Conservation (phyloP, 2,329 filamentous ascomycete genomes). For the Cladorrhinum sp. region DNA sequence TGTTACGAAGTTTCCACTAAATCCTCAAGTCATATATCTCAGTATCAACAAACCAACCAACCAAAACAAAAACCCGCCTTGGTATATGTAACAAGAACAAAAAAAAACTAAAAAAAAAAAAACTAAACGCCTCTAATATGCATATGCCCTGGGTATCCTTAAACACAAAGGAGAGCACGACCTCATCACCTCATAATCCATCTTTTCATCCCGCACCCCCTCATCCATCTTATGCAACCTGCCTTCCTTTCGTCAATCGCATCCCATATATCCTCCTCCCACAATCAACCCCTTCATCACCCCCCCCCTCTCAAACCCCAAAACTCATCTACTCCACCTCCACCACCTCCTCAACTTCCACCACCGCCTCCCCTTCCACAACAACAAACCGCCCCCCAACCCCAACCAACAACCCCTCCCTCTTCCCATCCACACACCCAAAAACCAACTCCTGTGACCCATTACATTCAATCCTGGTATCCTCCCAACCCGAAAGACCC, state of each 20-base stretch:
- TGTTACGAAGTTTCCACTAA: no score
- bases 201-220: background rate
- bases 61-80: no score
- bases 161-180: background rate
- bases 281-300: no score
- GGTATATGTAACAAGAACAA: no score
- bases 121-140: no score
- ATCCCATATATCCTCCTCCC: background rate
- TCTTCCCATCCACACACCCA: background rate
- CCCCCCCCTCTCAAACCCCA: no score
- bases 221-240: background rate
- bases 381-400: conserved; percentile 17
- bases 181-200: background rate
- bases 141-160: background rate
- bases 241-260: background rate
- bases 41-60: no score
- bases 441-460: background rate
- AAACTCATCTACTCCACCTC: no score
- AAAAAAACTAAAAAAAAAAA: no score
- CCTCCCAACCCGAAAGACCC: background rate
- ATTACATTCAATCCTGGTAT: background rate
- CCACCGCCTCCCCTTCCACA: background rate
- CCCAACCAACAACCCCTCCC: conserved; percentile 6
- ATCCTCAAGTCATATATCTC: no score
- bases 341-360: no score